These are phyloP conservation scores for Lepiota venenata DNA, from an alignment of 768 basidiomycete species.

Conservation along the genomic window DNA sequence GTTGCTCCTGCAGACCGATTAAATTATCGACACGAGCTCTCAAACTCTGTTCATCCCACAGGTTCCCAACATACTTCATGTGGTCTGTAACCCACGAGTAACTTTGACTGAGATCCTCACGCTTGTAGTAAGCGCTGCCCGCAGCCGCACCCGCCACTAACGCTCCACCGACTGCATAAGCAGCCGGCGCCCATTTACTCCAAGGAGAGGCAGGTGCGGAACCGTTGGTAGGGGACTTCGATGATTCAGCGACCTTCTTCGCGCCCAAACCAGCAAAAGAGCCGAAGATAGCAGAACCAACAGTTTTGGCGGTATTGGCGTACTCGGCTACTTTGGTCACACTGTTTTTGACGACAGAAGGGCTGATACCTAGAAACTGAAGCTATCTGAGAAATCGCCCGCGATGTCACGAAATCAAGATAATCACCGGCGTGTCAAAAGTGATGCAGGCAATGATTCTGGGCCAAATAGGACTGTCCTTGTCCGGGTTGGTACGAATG, in stretches of 20 bases:
- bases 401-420: not conserved
- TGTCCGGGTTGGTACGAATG: slow-evolving; percentile 60
- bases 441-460: slow-evolving; percentile 81
- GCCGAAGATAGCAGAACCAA: slow-evolving; percentile 60
- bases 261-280: slow-evolving; percentile 50
- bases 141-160: slow-evolving; percentile 80
- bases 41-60: slow-evolving; percentile 78
- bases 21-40: slow-evolving; percentile 59
- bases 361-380: slow-evolving; percentile 87
- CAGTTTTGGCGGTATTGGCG: slow-evolving; percentile 58
- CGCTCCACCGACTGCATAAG: slow-evolving; percentile 70
- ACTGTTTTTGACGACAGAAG: slow-evolving; percentile 79
- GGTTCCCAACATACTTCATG: slow-evolving; percentile 81
- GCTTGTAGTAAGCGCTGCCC: slow-evolving; percentile 79
- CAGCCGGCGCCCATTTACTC: slow-evolving; percentile 61
- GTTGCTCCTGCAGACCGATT: slow-evolving; percentile 52
- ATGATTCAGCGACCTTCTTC: slow-evolving; percentile 32
- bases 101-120: slow-evolving; percentile 68
- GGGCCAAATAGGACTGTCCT: slow-evolving; percentile 76
- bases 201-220: slow-evolving; percentile 28
- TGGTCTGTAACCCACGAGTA: slow-evolving; percentile 83
- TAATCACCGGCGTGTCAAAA: slow-evolving; percentile 82
- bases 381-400: not conserved
- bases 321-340: slow-evolving; percentile 74
- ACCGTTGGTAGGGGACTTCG: slow-evolving; percentile 21